Base-by-base conservation (phyloP, 1,139 yeast species). In the Yamadazyma triangularis region DNA sequence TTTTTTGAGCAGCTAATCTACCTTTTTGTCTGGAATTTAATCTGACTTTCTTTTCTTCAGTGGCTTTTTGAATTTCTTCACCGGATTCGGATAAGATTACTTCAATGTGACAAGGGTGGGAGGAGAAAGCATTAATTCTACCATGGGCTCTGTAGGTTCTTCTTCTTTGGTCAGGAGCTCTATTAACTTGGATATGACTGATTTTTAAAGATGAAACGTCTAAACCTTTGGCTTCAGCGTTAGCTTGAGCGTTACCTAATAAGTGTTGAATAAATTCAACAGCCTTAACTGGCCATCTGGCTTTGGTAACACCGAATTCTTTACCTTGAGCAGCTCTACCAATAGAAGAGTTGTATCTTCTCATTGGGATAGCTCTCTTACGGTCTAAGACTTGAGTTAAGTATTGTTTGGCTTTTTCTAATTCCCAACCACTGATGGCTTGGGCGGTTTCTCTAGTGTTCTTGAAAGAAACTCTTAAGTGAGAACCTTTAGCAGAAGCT, bases 61-160 rank as follows among this genome's bases (percentile, higher is more conserved):
- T 70, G 60, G 97, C 89, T 83, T 91, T 91, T 63, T 83, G 89
- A 66, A 91, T 89, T 62, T 76, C 79, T 73, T 88, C 97, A 56
- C 76, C 91, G 71, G 82, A 87, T 80, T 93, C 98, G 61, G 96
- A 82, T 61, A 93, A 77, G 64, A 87, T 82, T 67, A 93, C 76
- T 80, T 93, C 98, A 67, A 93, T 89, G 85, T 93, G 99, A 62
- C 94, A 88, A 66, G 98, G 98, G 60, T 89, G 79, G 46, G 96
- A 86, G 77, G 87, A 93, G 89, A 87, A 91, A 59, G 96, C 95
- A 75, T 89, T 91, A 70, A 88, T 86, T 82, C 97, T 89, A 85
- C 99, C 99, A 83, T 91, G 98, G 61, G 98, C 98, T 83, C 99
- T 91, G 96, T 78, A 93, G 65, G 98, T 91, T 79, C 99, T 88